These are phyloP conservation scores for Fomitopsis pulvina DNA, from an alignment of 768 basidiomycete species.

Conservation along the genomic window DNA sequence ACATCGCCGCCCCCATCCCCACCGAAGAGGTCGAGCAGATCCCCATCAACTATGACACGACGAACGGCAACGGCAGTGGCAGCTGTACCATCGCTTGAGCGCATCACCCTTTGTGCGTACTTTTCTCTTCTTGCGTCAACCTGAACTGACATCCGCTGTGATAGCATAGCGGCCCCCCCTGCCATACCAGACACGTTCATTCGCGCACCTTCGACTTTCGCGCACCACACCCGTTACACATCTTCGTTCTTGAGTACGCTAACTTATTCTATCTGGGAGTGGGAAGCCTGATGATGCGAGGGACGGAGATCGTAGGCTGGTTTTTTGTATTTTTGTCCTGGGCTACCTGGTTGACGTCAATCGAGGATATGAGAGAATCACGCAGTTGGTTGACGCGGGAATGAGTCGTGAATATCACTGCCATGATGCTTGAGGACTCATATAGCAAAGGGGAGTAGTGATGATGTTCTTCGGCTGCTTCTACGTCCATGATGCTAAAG, in stretches of 20 bases:
- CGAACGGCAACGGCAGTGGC: constrained; percentile 5
- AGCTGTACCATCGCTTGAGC: constrained; percentile 13
- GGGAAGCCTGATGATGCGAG: neutral
- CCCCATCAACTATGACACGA: constrained; percentile 7
- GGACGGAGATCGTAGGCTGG: neutral
- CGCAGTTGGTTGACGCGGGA: too few species aligned
- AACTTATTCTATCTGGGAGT: neutral
- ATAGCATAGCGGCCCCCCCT: neutral
- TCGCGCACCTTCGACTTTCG: neutral
- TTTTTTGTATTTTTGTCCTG: neutral
- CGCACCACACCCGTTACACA: neutral
- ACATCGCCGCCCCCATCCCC: constrained; percentile 13
- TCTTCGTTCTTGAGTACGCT: neutral
- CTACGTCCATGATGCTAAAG: too few species aligned
- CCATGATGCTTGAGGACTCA: too few species aligned
- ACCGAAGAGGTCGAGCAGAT: constrained; percentile 13
- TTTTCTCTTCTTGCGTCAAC: neutral
- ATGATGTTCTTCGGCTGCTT: too few species aligned
- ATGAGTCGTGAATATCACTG: too few species aligned
- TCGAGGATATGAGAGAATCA: too few species aligned
- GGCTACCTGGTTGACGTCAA: neutral
- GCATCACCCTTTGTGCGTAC: neutral
- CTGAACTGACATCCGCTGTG: neutral
- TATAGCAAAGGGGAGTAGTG: too few species aligned
- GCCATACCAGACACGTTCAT: neutral